Base-by-base conservation (phyloP, 768 basidiomycete genomes). In the Agaricus blazei region DNA sequence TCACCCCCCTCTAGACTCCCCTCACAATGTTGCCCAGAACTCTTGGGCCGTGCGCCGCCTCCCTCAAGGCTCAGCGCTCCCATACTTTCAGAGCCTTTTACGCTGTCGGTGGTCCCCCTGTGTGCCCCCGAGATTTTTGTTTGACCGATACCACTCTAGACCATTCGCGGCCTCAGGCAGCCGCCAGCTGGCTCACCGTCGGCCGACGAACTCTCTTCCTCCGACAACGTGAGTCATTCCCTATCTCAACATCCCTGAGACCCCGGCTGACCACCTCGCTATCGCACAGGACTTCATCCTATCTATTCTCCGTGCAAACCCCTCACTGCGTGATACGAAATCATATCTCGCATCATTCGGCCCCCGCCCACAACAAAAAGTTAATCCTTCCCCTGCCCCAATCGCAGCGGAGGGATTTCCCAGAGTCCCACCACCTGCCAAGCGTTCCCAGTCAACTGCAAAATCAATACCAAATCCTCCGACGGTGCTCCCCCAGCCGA, bases 261-360 rank as follows among this genome's bases (percentile, higher is more conserved):
- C 34, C 34, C 7, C 8, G 8, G 5, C 34, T 34, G 7, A 11
- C 8, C 8, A 34, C 34, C 34, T 34, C 34, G 34, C 34, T 7
- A 15, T 56, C 12, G 11, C 11, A 34, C 67, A 98, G 93, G 97
- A 98, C 68, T 95, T 99, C 65, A 94, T 99, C 65, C 73, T 98
- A 54, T 97, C 95, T 31, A 90, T 99, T 63, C 78, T 99, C 50
- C 87, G 89, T 52, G 88, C 97, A 28, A 93, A 90, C 58, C 96
- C 97, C 11, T 98, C 96, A 1, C 70, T 87, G 51, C 79, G 97
- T 60, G 97, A 99, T 67, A 88, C 94, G 28, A 86, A 85, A 51
- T 88, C 87, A 1, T 99, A 97, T 69, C 80, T 97, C 9, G 88
- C 86, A 28, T 91, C 87, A n/a, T 98, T 99, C 68, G 90, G 84